Conservation (phyloP, 2,329 filamentous ascomycete species). For the Neonectria punicea region DNA sequence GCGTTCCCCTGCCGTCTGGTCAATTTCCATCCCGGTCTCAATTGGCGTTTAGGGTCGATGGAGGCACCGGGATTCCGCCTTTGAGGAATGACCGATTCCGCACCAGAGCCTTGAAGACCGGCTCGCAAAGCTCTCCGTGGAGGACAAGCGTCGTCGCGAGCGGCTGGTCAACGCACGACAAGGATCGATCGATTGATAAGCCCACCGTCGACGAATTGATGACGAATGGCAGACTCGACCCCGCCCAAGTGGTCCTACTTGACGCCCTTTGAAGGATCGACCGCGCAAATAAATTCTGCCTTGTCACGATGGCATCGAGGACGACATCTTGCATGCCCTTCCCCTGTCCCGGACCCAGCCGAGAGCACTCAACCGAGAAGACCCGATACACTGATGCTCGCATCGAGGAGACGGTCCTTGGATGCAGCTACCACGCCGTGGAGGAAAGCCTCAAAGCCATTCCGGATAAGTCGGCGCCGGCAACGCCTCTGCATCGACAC, state of each 20-base stretch:
- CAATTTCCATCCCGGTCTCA: background rate
- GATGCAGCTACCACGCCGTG: conserved; percentile 5
- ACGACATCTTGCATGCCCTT: conserved; percentile 9
- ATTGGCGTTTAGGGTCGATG: background rate
- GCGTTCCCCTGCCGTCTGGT: background rate
- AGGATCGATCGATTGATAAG: background rate
- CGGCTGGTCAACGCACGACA: background rate
- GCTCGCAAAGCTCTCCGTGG: background rate
- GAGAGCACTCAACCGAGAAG: background rate
- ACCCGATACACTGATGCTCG: background rate
- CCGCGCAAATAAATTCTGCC: conserved; percentile 1
- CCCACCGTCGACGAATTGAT: background rate
- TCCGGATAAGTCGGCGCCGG: conserved; percentile 19
- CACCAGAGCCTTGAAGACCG: background rate
- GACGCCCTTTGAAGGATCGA: background rate
- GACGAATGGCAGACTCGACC: background rate
- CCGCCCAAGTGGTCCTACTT: background rate
- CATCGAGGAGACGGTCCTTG: background rate
- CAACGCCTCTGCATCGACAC: background rate
- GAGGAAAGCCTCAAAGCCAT: background rate
- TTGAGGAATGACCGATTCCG: background rate
- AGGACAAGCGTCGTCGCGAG: background rate
- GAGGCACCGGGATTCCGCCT: background rate
- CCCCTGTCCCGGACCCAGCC: background rate
- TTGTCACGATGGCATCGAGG: conserved; percentile 10